These are phyloP conservation scores for Isoetes taiwanensis DNA, from an alignment of 75 land plant genomes.

Conservation along the genomic window DNA sequence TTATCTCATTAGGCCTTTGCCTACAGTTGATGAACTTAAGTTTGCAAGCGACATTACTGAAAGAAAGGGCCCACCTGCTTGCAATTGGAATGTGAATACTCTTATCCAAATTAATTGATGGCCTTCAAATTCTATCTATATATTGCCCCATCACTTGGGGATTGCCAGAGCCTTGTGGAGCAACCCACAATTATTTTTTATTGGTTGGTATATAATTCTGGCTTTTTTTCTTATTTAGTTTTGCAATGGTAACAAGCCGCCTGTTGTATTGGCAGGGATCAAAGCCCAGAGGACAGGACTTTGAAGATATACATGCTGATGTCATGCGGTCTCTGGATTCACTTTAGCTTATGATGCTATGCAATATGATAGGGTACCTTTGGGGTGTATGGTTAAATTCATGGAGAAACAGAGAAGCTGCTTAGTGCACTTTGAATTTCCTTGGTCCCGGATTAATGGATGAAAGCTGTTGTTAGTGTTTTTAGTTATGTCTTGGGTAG, in stretches of 20 bases:
- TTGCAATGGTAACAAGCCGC: too few relatives aligned
- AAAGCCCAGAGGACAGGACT: constrained; percentile 60
- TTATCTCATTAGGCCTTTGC: constrained; percentile 65
- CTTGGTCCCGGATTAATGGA: too few relatives aligned
- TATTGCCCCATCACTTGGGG: constrained; percentile 95
- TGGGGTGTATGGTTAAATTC: too few relatives aligned
- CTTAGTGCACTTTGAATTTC: too few relatives aligned
- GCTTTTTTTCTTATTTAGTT: too few relatives aligned
- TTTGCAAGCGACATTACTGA: constrained; percentile 49
- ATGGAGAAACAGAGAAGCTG: too few relatives aligned
- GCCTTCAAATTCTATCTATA: constrained; percentile 80
- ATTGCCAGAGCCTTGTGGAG: constrained; percentile 88
- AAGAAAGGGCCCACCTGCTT: constrained; percentile 42
- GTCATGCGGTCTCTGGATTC: constrained; percentile 66
- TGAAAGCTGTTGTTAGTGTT: too few relatives aligned
- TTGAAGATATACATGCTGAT: constrained; percentile 71
- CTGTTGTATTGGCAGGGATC: too few relatives aligned
- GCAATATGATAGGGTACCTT: too few relatives aligned
- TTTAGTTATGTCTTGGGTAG: too few relatives aligned
- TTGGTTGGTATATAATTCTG: too few relatives aligned
- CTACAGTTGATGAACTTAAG: constrained; percentile 46
- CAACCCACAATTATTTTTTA: constrained; percentile 96
- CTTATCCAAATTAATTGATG: constrained; percentile 54
- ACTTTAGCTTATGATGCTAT: too few relatives aligned
- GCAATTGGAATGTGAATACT: constrained; percentile 91